Evolutionary conservation across 1,284 basidiomycete species (phyloP).

Genomic region (Pseudozyma thailandica): DNA sequence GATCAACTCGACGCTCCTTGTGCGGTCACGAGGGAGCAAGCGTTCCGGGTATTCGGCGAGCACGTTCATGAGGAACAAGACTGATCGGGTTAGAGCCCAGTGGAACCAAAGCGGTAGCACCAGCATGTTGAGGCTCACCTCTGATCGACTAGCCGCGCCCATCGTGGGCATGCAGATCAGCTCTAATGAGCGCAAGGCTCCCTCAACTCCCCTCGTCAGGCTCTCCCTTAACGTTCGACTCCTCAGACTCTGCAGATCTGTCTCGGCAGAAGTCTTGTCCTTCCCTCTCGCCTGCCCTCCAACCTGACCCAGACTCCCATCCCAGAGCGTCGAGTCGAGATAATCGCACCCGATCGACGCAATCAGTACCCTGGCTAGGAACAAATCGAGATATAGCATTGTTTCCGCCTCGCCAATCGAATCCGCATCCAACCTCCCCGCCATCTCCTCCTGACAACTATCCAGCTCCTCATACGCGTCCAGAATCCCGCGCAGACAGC

Average conservation of each 20-base stretch:
- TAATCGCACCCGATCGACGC: slow-evolving; percentile 41
- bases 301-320: slow-evolving; percentile 28
- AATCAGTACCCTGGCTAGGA: slow-evolving; percentile 26
- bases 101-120: slow-evolving; percentile 44
- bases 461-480: slow-evolving; percentile 34
- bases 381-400: slow-evolving; percentile 36
- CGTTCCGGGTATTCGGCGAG: slow-evolving; percentile 38
- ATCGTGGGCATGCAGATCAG: slow-evolving; percentile 23
- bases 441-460: slow-evolving; percentile 41
- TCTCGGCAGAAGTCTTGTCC: slow-evolving; percentile 15
- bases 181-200: slow-evolving; percentile 25
- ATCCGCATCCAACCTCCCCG: slow-evolving; percentile 24
- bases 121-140: slow-evolving; percentile 26
- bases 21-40: slow-evolving; percentile 27
- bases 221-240: slow-evolving; percentile 22
- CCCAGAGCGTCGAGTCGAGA: slow-evolving; percentile 40
- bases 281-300: neutral
- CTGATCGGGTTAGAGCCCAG: slow-evolving; percentile 33
- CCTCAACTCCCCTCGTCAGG: slow-evolving; percentile 29
- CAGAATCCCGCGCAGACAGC: slow-evolving; percentile 16
- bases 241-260: slow-evolving; percentile 21
- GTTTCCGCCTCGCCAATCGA: slow-evolving; percentile 30
- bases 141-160: neutral
- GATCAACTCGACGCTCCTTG: slow-evolving; percentile 25
- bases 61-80: slow-evolving; percentile 36